These are phyloP conservation scores for Neophaeococcomyces aloes DNA, from an alignment of 2,329 filamentous ascomycete species.

Conservation along the genomic window DNA sequence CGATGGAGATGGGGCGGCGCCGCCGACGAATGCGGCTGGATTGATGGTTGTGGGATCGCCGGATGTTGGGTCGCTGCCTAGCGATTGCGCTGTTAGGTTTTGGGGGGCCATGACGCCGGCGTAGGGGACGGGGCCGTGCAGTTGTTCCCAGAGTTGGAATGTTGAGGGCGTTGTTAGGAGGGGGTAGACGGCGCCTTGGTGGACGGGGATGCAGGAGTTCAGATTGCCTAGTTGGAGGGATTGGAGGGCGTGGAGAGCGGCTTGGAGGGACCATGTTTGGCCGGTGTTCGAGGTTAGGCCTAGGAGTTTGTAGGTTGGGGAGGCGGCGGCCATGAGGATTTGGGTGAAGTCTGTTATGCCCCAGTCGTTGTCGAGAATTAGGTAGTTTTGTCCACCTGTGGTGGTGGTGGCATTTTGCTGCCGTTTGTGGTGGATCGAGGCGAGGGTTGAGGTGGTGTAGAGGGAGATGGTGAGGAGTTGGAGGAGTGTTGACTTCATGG, in stretches of 20 bases:
- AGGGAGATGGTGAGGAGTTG: no score
- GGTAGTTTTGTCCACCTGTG: background rate
- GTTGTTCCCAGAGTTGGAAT: constrained; percentile 35
- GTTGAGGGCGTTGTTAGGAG: constrained; percentile 37
- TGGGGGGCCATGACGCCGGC: constrained; percentile 37
- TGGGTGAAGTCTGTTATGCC: constrained; percentile 33
- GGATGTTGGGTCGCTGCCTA: constrained; percentile 37
- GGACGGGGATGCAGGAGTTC: constrained; percentile 37
- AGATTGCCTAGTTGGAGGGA: constrained; percentile 39
- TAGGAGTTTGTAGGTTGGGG: constrained; percentile 34
- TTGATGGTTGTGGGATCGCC: constrained; percentile 35
- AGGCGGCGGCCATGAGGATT: constrained; percentile 36
- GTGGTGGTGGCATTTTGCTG: no score
- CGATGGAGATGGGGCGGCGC: constrained; percentile 36
- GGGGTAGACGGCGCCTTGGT: constrained; percentile 38
- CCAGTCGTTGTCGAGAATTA: constrained; percentile 41
- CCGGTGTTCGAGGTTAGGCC: constrained; percentile 34
- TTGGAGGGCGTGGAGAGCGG: constrained; percentile 37
- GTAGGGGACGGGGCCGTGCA: constrained; percentile 38
- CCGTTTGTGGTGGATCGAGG: no score
- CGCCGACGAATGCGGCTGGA: constrained; percentile 35
- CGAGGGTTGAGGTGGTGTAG: no score
- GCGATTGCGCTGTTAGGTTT: constrained; percentile 34
- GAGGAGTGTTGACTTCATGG: no score
- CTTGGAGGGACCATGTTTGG: constrained; percentile 38